Evolutionary conservation across 2,329 filamentous ascomycete genomes (phyloP), one percentile per base, ranked within the genome.

Genomic region (Neopestalotiopsis sp.): DNA sequence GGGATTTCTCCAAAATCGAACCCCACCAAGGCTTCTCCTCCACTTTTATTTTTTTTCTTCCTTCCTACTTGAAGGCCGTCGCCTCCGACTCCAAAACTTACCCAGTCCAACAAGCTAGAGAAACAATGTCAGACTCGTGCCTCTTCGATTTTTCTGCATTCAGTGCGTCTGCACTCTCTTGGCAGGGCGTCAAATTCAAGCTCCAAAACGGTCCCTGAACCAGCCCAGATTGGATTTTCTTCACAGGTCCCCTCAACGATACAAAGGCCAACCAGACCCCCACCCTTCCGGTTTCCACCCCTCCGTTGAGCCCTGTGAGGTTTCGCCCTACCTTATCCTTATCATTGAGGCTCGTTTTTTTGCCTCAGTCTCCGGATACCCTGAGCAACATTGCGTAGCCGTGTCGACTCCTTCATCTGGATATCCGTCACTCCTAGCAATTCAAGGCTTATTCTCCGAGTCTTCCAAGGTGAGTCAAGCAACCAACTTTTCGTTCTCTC

Each of bases 61-160:
- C 34, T 66, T 57, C 45, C 63, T 66, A 66, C 63, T 66, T 66
- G 24, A 66, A 66, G 63, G 17, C 49, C 63, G 63, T 57, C 49
- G 49, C 20, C 30, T 49, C 63, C 32, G 28, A 20, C 13, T 66
- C 49, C n/a, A 66, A 28, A 32, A 66, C 52, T 49, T 66, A 66
- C 28, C 63, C 52, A 45, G 17, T 45, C 30, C n/a, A 66, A 56
- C 17, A 57, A 52, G 45, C 28, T 56, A 56, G 28, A 66, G 45
- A 24, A 45, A 66, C 42, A 30, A 66, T 58, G 63, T 66, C 63
- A 24, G 45, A 42, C 30, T 66, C 49, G 42, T 38, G 49, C 49
- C 57, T 38, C 49, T 45, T 24, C 28, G 32, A 60, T 60, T 38
- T 38, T 45, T 49, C 52, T 38, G 32, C 28, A 24, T 67, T n/a